These are phyloP conservation scores for Albugo laibachii DNA, from an alignment of 352 stramenopile species.

Conservation along the genomic window DNA sequence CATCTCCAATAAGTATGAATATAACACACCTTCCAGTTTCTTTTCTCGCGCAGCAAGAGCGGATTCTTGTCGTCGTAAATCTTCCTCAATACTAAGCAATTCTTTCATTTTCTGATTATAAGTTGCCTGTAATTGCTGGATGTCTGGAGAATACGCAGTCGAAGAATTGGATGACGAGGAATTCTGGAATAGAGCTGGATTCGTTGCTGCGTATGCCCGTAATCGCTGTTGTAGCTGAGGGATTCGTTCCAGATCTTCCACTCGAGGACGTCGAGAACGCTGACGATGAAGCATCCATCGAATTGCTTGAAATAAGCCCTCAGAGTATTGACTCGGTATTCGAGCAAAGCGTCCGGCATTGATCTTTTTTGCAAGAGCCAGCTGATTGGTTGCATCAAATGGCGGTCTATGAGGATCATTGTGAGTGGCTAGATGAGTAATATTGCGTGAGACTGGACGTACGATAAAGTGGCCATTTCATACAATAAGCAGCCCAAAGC, in stretches of 20 bases:
- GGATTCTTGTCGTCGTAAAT: conserved; percentile 66
- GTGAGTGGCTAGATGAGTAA: not conserved
- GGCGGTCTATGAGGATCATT: conserved; percentile 24
- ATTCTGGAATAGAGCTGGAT: not conserved
- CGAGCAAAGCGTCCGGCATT: conserved; percentile 81
- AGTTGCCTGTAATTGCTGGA: no score
- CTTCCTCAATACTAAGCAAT: conserved; percentile 67
- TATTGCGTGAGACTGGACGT: conserved; percentile 6
- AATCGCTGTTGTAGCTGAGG: conserved; percentile 63
- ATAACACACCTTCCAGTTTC: no score
- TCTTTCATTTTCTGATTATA: conserved; percentile 57
- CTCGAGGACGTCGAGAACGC: conserved; percentile 57
- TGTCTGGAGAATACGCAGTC: no score
- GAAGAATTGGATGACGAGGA: no score
- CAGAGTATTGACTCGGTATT: conserved; percentile 82
- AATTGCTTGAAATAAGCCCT: conserved; percentile 79
- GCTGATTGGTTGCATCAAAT: conserved; percentile 84
- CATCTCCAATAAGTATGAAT: no score
- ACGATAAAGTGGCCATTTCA: conserved; percentile 77
- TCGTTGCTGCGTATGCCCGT: conserved; percentile 49
- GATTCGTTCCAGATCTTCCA: conserved; percentile 71
- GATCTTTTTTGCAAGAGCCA: conserved; percentile 86
- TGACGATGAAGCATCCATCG: conserved; percentile 80
- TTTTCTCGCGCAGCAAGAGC: conserved; percentile 53
- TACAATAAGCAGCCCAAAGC: conserved; percentile 80